Evolutionary conservation across 2,329 filamentous ascomycete genomes (phyloP), one percentile per base, ranked within the genome.

Genomic region (Moelleriella libera): DNA sequence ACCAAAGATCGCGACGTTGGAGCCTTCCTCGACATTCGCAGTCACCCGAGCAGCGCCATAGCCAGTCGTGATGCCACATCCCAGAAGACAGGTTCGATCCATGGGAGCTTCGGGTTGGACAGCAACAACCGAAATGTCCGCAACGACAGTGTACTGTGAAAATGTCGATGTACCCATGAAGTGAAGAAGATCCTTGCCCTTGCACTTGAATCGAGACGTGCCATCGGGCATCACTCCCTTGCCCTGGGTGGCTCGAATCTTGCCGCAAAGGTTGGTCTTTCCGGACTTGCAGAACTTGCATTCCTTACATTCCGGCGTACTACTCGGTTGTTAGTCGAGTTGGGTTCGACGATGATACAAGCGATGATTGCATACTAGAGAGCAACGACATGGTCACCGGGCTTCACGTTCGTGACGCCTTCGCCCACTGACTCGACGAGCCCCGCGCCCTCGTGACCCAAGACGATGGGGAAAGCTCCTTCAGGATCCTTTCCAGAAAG

Each of bases 201-300:
- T 92, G 76, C 83, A 88, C 69, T 79, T 87, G 81, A 97, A 96
- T 60, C 92, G 85, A 49, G 85, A 84, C 55, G 90, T 97, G 59
- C 90, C 90, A 67, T 98, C 92, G 49, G 92, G 92, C 89, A 98
- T 95, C 57, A 96, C 80, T 62, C 92, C 92, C 68, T 82, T 85
- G 59, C 92, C 92, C 72, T 98, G 92, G 43, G 92, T 97, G 43
- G 88, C 87, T 60, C 92, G 84, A 68, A 98, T 98, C 80, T 97
- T 97, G 67, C 92, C 92, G 72, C 90, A 97, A 50, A 97, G 84
- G 71, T 97, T 95, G 60, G 90, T 97, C 82, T 98, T 98, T 71
- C 90, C 92, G 41, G 90, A 97, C 69, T 88, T 92, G 83, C 92
- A 98, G 78, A 97, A 97, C 75, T 97, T 97, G 82, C 92, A 98